These are phyloP conservation scores for Peronospora farinosa DNA, from an alignment of 352 stramenopile genomes.

Conservation along the genomic window DNA sequence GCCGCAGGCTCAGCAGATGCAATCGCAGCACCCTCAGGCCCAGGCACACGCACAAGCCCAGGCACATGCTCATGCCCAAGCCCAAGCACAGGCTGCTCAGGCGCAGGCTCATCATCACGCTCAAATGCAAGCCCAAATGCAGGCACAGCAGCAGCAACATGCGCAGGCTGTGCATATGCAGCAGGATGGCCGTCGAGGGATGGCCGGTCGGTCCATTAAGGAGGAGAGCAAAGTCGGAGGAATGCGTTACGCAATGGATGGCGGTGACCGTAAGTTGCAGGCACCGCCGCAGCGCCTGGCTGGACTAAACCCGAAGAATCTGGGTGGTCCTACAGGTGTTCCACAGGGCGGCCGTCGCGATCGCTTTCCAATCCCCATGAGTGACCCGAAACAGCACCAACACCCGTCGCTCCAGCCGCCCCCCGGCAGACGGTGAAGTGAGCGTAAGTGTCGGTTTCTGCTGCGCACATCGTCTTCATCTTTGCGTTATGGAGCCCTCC, in stretches of 20 bases:
- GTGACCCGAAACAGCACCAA: slow-evolving; percentile 65
- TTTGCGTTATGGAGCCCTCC: slow-evolving; percentile 13
- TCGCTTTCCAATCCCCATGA: slow-evolving; percentile 68
- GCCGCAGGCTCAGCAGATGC: slow-evolving; percentile 47
- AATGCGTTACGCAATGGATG: slow-evolving; percentile 61
- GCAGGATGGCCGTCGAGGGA: slow-evolving; percentile 50
- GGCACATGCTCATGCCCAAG: slow-evolving; percentile 52
- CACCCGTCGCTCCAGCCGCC: slow-evolving; percentile 64
- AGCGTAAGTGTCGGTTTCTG: slow-evolving; percentile 18
- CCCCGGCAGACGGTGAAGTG: slow-evolving; percentile 51
- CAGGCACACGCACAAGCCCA: slow-evolving; percentile 53
- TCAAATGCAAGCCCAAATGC: slow-evolving; percentile 47
- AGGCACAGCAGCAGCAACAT: slow-evolving; percentile 69
- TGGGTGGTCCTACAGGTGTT: slow-evolving; percentile 43
- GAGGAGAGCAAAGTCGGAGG: slow-evolving; percentile 53
- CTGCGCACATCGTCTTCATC: slow-evolving; percentile 24
- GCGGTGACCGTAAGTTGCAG: slow-evolving; percentile 54
- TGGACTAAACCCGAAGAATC: slow-evolving; percentile 68
- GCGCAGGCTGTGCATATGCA: slow-evolving; percentile 55
- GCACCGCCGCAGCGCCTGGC: slow-evolving; percentile 49
- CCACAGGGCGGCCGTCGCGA: slow-evolving; percentile 47
- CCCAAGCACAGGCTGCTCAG: slow-evolving; percentile 54
- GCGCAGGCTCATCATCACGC: slow-evolving; percentile 55
- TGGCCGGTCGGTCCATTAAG: slow-evolving; percentile 61
- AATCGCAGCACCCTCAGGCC: slow-evolving; percentile 49